Base-by-base conservation (phyloP, 164 flowering plant species). In the Vitis rupestris region DNA sequence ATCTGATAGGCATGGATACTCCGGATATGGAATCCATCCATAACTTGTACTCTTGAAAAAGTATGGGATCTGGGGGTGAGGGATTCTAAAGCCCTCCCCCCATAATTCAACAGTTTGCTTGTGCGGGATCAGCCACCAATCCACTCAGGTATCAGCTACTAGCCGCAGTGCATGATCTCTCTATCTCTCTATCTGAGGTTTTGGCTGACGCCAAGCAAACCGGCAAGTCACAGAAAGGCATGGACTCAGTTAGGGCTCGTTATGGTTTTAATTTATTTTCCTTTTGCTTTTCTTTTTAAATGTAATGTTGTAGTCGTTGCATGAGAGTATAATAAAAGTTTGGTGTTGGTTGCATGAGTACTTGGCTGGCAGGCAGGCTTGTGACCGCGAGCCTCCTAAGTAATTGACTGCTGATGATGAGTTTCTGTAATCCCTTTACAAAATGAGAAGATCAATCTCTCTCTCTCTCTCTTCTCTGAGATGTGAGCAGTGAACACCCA, bases 221-320 rank as follows among this genome's bases (percentile, higher is more conserved):
- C 89, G 89, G 89, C 89, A 86, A 86, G 89, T 86, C 89, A 86
- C 80, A 70, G 5, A 82, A 74, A 76, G 89, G 89, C 89, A 76
- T 58, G 66, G 79, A 65, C 82, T 78, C 81, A 1, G 14, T 50
- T 52, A 58, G 5, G 83, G 70, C 81, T 81, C 82, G 67, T 66
- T 71, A 50, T 31, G 44, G 61, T 68, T 70, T 16, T 23, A 4
- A 50, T 51, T 61, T 60, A 63, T 63, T 10, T n/a, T 44, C 51
- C 8, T 16, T 14, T 2, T 49, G 29, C 16, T 17, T 67, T 66
- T 14, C n/a, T 58, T 10, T 57, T 23, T 23, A 23, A 37, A 37
- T 37, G 44, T 37, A 37, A 37, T 37, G 44, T 37, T 37, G 44
- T 37, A 37, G 44, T 37, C 44, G 44, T 37, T 37, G 44, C 44